Evolutionary conservation across 1,284 basidiomycete genomes (phyloP), one percentile per base, ranked within the genome.

Genomic region (Leccinum fallax): DNA sequence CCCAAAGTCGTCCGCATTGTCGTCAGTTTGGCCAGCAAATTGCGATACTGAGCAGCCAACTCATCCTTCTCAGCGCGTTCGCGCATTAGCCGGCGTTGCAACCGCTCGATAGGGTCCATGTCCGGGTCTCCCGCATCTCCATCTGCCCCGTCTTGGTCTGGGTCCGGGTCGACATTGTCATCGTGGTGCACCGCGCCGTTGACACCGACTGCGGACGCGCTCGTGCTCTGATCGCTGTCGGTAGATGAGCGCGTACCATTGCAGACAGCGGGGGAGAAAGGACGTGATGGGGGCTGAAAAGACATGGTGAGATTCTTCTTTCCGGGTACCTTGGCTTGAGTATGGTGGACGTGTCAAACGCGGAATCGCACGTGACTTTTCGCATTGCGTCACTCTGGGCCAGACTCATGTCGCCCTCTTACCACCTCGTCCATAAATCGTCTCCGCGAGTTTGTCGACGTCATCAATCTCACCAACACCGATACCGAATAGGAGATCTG

Each of bases 1-100:
- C 95, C 95, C 28, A 99, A 82, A 5, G 93, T 94, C 30, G 89
- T 93, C 15, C 96, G 86, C 95, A 99, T 98, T 38, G 89, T 86
- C 3, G 93, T 95, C 55, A 99, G 81, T 78, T 96, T 98, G 53
- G 88, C 86, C 6, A 99, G 82, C 46, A 99, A 82, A 62, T 86
- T 90, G 59, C 87, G 86, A 77, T 99, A 97, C 74, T 98, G 95
- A 21, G 86, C 79, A 21, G 91, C 89, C 51, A 95, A 83, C 6
- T 83, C 80, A 63, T 97, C 95, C 76, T 94, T 95, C 79, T 98
- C 96, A 65, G 90, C 85, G 59, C 83, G 79, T 34, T 86, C 84
- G 49, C 80, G 79, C 57, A 85, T 79, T 36, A 91, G 80, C 67
- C 89, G 85, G 54, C 78, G 77, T 69, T 86, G 82, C 10, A 91